Evolutionary conservation across 2,329 filamentous ascomycete genomes (phyloP).

Genomic region (Fusarium sp.): DNA sequence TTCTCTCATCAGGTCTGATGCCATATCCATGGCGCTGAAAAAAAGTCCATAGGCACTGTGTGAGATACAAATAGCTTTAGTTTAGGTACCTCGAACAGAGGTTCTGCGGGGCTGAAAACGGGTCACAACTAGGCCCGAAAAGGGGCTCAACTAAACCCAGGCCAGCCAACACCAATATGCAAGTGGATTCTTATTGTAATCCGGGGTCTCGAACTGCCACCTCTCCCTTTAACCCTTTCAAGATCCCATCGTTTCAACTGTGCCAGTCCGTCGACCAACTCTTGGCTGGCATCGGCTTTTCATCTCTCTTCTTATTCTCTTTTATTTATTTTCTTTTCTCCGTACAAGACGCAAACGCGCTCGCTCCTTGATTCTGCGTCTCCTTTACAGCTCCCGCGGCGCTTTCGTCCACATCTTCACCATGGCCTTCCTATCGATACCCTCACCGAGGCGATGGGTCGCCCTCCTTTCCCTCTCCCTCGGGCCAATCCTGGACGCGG

Average conservation of each 20-base stretch:
- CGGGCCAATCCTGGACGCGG: constrained; percentile 50
- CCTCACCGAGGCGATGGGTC: constrained; percentile 44
- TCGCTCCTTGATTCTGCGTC: constrained; percentile 9
- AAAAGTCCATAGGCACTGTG: too few species aligned
- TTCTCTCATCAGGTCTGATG: too few species aligned
- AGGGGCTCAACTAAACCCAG: too few species aligned
- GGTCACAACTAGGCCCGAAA: too few species aligned
- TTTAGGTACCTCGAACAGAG: too few species aligned
- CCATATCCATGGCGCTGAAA: too few species aligned
- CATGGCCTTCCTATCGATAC: constrained; percentile 42
- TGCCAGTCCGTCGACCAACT: constrained; percentile 15
- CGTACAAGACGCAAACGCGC: constrained; percentile 15
- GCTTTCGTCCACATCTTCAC: constrained; percentile 29
- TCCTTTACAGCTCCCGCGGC: constrained; percentile 21
- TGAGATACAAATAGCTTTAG: too few species aligned
- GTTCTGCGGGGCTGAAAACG: too few species aligned
- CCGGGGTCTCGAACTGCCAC: constrained; percentile 35
- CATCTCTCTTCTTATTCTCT: constrained; percentile 3
- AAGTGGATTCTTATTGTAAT: not conserved
- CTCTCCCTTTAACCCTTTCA: constrained; percentile 19
- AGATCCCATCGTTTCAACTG: constrained; percentile 30
- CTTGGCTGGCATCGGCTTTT: not conserved
- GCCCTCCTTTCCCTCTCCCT: constrained; percentile 52
- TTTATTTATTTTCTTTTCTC: constrained; percentile 5
- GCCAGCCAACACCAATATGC: too few species aligned